A percentile compares a stretch with the other conserved stretches of the same genome.
These are phyloP conservation scores for Ulota crispa DNA, from an alignment of 225 moss, liverwort and hornwort genomes.

Conservation along the genomic window DNA sequence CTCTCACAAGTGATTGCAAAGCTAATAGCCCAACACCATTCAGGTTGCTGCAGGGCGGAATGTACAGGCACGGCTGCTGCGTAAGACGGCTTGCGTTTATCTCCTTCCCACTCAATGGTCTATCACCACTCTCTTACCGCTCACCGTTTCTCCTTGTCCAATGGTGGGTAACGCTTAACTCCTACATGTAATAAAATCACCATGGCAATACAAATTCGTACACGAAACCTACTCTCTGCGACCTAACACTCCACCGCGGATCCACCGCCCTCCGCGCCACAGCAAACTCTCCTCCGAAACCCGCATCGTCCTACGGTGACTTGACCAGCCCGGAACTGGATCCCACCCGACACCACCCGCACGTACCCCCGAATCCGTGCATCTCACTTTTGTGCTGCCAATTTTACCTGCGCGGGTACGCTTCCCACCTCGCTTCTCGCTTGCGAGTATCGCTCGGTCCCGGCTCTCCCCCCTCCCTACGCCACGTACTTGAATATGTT, in stretches of 20 bases:
- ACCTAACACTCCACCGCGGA: slow-evolving; percentile 8
- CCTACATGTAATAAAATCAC: slow-evolving; percentile 27
- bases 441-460: neutral
- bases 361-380: neutral
- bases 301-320: slow-evolving; percentile 21
- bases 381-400: neutral
- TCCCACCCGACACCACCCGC: neutral
- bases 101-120: slow-evolving; percentile 24
- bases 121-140: neutral
- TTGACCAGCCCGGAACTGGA: neutral
- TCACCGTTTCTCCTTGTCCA: slow-evolving; percentile 1
- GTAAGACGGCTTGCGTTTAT: slow-evolving; percentile 33
- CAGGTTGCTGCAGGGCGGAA: slow-evolving; percentile 30
- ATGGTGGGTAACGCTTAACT: neutral
- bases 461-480: neutral
- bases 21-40: slow-evolving; percentile 27
- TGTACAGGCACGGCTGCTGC: slow-evolving; percentile 48
- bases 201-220: slow-evolving; percentile 39
- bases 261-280: no score
- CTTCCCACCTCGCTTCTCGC: neutral
- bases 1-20: slow-evolving; percentile 40
- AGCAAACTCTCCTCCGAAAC: neutral
- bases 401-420: neutral
- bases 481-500: slow-evolving; percentile 99
- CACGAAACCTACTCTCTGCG: slow-evolving; percentile 11